phyloP scores from a whole-genome alignment of 768 basidiomycete genomes.

The Pilatotrama ljubarskyi region DNA sequence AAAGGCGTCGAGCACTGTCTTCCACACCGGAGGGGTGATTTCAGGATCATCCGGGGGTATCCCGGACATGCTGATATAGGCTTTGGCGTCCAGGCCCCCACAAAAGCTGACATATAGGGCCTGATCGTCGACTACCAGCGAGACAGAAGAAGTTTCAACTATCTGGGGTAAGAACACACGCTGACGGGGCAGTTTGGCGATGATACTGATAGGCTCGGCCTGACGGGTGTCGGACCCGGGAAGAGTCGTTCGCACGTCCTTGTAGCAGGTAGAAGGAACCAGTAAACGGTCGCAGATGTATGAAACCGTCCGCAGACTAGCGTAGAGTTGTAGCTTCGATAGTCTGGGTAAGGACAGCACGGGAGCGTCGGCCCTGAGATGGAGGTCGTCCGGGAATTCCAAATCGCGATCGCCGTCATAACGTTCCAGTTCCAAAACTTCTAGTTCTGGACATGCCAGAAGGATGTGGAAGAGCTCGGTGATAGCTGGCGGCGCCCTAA shows the following conservation, averaged over 20 bases:
- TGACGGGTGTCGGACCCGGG: no score
- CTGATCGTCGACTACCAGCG: not conserved
- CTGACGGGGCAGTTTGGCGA: not conserved
- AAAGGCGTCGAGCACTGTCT: not conserved
- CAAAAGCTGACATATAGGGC: not conserved
- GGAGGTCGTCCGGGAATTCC: not conserved
- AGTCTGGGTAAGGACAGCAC: not conserved
- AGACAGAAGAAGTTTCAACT: not conserved
- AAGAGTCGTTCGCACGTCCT: not conserved
- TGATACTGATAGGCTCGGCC: not conserved
- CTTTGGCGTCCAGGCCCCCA: not conserved
- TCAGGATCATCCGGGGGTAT: not conserved
- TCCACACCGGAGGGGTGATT: not conserved
- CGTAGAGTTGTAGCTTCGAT: not conserved
- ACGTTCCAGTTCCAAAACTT: not conserved
- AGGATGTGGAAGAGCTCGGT: not conserved
- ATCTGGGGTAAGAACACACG: not conserved
- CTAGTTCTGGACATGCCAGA: not conserved
- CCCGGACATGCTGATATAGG: not conserved
- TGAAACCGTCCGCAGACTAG: not conserved
- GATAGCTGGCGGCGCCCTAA: not conserved
- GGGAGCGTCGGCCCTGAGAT: no score
- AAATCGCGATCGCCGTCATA: not conserved
- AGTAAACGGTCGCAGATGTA: not conserved
- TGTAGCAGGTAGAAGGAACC: not conserved